Conservation (phyloP, 306 rosid genomes). For the Cicer judaicum region DNA sequence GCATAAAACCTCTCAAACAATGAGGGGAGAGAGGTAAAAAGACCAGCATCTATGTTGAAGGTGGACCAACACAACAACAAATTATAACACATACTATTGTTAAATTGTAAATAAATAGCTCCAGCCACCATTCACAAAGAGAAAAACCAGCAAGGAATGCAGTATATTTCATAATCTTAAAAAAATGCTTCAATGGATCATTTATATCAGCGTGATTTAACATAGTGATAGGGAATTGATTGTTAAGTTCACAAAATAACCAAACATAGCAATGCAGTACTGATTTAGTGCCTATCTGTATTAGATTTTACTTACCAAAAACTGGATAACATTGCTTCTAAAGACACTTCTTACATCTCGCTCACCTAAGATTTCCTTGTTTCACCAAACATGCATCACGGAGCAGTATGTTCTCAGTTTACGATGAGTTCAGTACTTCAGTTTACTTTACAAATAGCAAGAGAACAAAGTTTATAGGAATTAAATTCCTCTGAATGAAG, state of each 20-base stretch:
- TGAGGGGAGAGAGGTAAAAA: slow-evolving; percentile 8
- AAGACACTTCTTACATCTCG: not conserved
- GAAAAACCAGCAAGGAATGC: slow-evolving; percentile 15
- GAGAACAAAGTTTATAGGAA: not conserved
- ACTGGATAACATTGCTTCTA: not conserved
- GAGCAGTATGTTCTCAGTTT: slow-evolving; percentile 1
- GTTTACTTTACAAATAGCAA: not conserved
- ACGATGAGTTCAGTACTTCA: slow-evolving; percentile 1
- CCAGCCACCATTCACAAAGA: slow-evolving; percentile 31
- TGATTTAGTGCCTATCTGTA: not conserved
- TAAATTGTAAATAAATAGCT: slow-evolving; percentile 21
- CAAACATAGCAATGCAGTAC: not conserved
- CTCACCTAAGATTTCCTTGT: not conserved
- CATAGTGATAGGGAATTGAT: slow-evolving; percentile 3
- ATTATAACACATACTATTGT: slow-evolving; percentile 9
- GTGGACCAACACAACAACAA: slow-evolving; percentile 2
- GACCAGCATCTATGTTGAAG: slow-evolving; percentile 26
- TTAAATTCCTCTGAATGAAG: not conserved
- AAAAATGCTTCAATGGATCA: not conserved
- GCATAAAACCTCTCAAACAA: slow-evolving; percentile 20
- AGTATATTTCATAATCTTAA: not conserved
- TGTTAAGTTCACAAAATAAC: not conserved
- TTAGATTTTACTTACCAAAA: not conserved
- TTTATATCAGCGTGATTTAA: slow-evolving; percentile 9
- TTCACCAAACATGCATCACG: not conserved